A percentile compares a stretch with the other conserved stretches of the same genome.
These are phyloP conservation scores for Colletotrichum salicis DNA, from an alignment of 2,329 filamentous ascomycete genomes.

Conservation along the genomic window DNA sequence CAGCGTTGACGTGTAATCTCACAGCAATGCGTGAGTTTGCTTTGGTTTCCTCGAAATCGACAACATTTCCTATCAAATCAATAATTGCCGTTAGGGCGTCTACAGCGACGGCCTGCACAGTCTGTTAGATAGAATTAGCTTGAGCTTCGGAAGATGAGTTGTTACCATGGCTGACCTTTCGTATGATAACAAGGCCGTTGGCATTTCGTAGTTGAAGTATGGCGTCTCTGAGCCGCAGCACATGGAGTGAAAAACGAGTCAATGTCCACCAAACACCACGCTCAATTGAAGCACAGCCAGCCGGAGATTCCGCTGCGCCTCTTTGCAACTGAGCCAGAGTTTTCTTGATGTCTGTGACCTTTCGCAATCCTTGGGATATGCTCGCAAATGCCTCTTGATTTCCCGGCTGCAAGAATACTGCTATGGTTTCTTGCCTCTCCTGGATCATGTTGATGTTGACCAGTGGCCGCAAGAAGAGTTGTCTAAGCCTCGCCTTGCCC, in stretches of 20 bases:
- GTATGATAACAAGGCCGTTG: constrained; percentile 61
- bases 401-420: constrained; percentile 72
- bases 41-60: constrained; percentile 84
- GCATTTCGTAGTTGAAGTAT: constrained; percentile 67
- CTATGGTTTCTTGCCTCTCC: constrained; percentile 77
- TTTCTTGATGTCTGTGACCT: constrained; percentile 79
- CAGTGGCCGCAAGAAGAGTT: constrained; percentile 83
- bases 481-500: constrained; percentile 78
- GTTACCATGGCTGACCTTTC: constrained; percentile 55
- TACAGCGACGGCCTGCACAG: constrained; percentile 69
- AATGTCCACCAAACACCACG: constrained; percentile 80
- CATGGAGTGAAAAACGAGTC: constrained; percentile 74
- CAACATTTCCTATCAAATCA: constrained; percentile 74
- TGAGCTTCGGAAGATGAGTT: not conserved
- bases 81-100: constrained; percentile 73
- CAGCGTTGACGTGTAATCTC: constrained; percentile 73
- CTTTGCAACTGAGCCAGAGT: constrained; percentile 78
- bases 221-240: constrained; percentile 75
- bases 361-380: constrained; percentile 71
- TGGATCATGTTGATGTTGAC: constrained; percentile 74
- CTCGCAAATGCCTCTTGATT: constrained; percentile 68
- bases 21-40: constrained; percentile 79
- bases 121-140: constrained; percentile 47
- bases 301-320: constrained; percentile 70
- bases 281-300: constrained; percentile 62